Evolutionary conservation across 208 protist species (phyloP).

Genomic region (Leishmania guyanensis): DNA sequence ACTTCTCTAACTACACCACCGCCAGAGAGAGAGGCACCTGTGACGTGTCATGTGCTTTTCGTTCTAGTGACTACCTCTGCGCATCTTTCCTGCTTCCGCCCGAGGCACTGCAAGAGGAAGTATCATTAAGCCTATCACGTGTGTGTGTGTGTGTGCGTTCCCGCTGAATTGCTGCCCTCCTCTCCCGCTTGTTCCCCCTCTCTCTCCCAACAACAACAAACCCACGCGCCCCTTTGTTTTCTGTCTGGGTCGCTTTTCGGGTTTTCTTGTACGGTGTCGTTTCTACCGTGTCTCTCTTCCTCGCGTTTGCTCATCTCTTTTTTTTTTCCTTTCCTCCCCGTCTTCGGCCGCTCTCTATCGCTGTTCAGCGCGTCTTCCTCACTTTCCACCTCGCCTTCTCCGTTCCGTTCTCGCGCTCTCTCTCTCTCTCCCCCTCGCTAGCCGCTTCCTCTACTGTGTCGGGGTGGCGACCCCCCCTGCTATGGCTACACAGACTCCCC

Average conservation of each 20-base stretch:
- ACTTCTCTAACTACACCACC: not conserved
- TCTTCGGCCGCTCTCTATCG: not conserved
- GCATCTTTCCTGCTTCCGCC: not conserved
- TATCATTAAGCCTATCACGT: not conserved
- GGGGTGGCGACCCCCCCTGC: not conserved
- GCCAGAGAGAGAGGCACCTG: not conserved
- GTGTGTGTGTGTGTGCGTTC: not conserved
- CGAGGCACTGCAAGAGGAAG: not conserved
- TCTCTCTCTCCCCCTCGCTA: not conserved
- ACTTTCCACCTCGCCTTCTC: not conserved
- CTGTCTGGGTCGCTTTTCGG: not conserved
- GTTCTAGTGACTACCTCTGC: not conserved
- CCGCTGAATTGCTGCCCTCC: not conserved
- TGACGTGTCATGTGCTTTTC: not conserved
- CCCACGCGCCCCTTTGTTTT: not conserved
- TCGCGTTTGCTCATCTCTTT: not conserved
- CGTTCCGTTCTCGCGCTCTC: no score
- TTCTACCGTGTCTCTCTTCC: not conserved
- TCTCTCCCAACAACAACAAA: not conserved
- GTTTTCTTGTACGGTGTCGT: no score
- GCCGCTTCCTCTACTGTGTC: not conserved
- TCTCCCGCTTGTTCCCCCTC: not conserved
- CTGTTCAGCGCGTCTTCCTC: not conserved
- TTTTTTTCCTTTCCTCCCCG: not conserved
- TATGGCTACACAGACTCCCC: not conserved